Percentiles rank a stretch among this genome's conserved stretches.
These are phyloP conservation scores for Vararia minispora DNA, from an alignment of 768 basidiomycete genomes.

Conservation along the genomic window DNA sequence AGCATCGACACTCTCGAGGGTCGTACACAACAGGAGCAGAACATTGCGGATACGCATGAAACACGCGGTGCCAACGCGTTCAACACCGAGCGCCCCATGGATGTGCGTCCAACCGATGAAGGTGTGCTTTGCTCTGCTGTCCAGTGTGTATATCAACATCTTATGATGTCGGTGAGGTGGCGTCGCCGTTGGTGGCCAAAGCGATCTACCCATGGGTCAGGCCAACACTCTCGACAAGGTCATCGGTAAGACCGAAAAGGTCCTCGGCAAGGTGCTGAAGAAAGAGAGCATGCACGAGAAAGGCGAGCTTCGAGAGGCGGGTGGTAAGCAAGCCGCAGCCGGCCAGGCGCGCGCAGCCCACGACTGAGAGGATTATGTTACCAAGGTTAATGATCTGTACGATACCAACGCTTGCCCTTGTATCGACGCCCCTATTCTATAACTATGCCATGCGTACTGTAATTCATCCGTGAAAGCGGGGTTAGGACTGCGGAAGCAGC, in stretches of 20 bases:
- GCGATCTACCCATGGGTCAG: constrained; percentile 27
- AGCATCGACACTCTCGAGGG: constrained; percentile 27
- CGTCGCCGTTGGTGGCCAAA: constrained; percentile 23
- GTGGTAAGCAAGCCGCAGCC: constrained; percentile 35
- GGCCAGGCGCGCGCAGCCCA: constrained; percentile 31
- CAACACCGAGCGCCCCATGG: constrained; percentile 22
- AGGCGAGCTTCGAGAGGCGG: constrained; percentile 43
- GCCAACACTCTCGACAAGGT: constrained; percentile 40
- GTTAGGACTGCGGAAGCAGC: too few relatives aligned
- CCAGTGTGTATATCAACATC: not conserved
- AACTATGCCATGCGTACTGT: too few relatives aligned
- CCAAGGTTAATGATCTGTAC: too few relatives aligned
- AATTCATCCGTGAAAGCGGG: too few relatives aligned
- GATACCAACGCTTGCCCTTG: too few relatives aligned
- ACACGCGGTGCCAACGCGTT: constrained; percentile 16
- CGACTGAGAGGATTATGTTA: constrained; percentile 25
- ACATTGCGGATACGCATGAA: not conserved
- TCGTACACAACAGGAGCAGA: not conserved
- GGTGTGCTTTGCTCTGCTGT: constrained; percentile 15
- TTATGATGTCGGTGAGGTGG: constrained; percentile 18
- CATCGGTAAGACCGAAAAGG: constrained; percentile 47
- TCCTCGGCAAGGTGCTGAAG: constrained; percentile 35
- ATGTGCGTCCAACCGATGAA: constrained; percentile 24
- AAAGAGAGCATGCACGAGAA: constrained; percentile 44
- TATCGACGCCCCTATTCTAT: too few relatives aligned